Evolutionary conservation across 495 filamentous ascomycete genomes (phyloP).

Genomic region (Xylaria intraflava): DNA sequence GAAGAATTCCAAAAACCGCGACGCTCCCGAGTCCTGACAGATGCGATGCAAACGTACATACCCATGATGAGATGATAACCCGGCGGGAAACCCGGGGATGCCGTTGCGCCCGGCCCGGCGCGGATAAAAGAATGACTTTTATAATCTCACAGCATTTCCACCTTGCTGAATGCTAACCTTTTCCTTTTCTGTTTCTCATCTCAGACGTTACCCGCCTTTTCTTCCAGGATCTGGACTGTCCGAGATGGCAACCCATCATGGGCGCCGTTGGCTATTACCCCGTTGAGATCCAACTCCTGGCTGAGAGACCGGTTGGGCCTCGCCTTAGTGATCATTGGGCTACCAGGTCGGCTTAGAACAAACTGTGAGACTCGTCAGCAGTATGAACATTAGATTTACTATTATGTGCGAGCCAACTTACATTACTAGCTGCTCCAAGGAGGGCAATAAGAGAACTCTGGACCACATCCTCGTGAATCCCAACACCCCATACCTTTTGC

Average conservation of each 20-base stretch:
- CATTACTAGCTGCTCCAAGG: constrained; percentile 79
- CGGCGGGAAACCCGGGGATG: not conserved
- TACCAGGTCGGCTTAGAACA: constrained; percentile 47
- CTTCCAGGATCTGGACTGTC: constrained; percentile 37
- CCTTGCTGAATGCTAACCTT: not conserved
- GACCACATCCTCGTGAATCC: constrained; percentile 90
- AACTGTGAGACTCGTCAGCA: constrained; percentile 40
- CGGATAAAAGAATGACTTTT: constrained; percentile 2
- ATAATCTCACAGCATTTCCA: not conserved
- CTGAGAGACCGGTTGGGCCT: constrained; percentile 27
- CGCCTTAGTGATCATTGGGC: constrained; percentile 46
- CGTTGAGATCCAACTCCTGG: constrained; percentile 33
- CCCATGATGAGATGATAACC: not conserved
- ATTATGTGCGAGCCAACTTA: constrained; percentile 43
- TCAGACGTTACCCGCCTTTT: constrained; percentile 40
- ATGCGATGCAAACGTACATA: not conserved
- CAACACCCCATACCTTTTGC: constrained; percentile 87
- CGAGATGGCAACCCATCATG: constrained; percentile 19
- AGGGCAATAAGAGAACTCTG: constrained; percentile 88
- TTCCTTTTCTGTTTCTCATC: not conserved
- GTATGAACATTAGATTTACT: not conserved
- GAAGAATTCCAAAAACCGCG: no score
- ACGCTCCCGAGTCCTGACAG: no score
- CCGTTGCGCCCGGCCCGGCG: not conserved
- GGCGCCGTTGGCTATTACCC: constrained; percentile 25